Evolutionary conservation across 2,329 filamentous ascomycete species (phyloP).

Genomic region (Aspergillus sclerotialis): DNA sequence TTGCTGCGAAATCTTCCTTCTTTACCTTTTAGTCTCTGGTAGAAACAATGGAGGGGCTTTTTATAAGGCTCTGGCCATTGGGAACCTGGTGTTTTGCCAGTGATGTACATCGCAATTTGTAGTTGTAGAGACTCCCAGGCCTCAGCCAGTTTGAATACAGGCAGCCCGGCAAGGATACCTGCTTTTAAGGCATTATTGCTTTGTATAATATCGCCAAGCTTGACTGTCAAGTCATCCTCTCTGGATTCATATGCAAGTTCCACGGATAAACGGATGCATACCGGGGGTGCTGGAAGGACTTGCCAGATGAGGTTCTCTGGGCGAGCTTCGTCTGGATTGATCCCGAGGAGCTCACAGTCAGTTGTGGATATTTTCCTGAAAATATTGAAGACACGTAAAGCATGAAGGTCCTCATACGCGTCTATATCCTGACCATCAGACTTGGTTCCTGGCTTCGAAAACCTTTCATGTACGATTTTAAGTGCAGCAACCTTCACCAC

Average conservation of each 20-base stretch:
- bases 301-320: conserved; percentile 99
- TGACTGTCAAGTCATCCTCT: conserved; percentile 93
- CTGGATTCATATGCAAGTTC: conserved; percentile 88
- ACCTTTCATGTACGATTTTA: conserved; percentile 93
- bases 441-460: conserved; percentile 70
- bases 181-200: conserved; percentile 82
- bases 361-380: conserved; percentile 79
- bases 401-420: conserved; percentile 90
- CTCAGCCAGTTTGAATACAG: conserved; percentile 86
- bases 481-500: conserved; percentile 89
- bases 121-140: conserved; percentile 97
- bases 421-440: conserved; percentile 86
- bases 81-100: conserved; percentile 91
- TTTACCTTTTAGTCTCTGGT: conserved; percentile 95
- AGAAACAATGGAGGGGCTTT: conserved; percentile 85
- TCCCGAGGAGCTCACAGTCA: conserved; percentile 85
- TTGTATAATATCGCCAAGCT: conserved; percentile 92
- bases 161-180: conserved; percentile 73
- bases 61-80: conserved; percentile 82
- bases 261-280: conserved; percentile 90
- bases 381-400: conserved; percentile 77
- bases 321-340: conserved; percentile 77
- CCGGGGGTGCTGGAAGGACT: conserved; percentile 85
- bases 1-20: conserved; percentile 97
- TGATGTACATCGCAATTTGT: conserved; percentile 96